Evolutionary conservation across 345 rosid genomes (phyloP).

Genomic region (Acer campestre): DNA sequence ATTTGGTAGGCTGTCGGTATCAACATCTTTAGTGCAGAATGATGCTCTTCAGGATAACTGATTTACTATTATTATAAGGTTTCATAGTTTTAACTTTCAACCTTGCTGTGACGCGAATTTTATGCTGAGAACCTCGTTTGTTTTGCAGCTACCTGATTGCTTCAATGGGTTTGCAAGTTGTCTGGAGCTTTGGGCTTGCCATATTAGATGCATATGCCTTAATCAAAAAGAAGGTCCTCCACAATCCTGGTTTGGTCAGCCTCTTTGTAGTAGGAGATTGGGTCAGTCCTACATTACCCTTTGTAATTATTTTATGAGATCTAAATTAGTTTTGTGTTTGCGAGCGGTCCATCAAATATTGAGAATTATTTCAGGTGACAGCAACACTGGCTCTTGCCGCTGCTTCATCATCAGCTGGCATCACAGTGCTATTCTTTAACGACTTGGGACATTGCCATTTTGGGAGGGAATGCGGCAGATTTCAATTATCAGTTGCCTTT

Average conservation of each 20-base stretch:
- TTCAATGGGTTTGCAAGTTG: slow-evolving; percentile 83
- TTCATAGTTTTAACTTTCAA: background rate
- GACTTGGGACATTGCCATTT: slow-evolving; percentile 55
- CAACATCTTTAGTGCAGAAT: background rate
- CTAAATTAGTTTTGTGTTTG: background rate
- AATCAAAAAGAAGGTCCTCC: slow-evolving; percentile 56
- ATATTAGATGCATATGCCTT: slow-evolving; percentile 60
- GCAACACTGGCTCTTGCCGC: slow-evolving; percentile 69
- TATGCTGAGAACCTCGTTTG: background rate
- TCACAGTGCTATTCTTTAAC: slow-evolving; percentile 54
- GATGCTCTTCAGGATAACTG: background rate
- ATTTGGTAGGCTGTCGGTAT: background rate
- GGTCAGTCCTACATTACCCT: slow-evolving; percentile 44
- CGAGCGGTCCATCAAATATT: background rate
- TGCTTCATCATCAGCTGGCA: slow-evolving; percentile 70
- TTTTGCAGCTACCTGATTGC: slow-evolving; percentile 77
- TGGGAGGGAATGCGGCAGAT: slow-evolving; percentile 56
- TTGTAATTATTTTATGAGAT: background rate
- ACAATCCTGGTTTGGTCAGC: slow-evolving; percentile 55
- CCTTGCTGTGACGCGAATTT: background rate
- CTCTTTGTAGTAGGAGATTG: slow-evolving; percentile 90
- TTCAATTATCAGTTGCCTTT: slow-evolving; percentile 65
- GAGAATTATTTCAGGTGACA: slow-evolving; percentile 54
- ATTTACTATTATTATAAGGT: background rate
- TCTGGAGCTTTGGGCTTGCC: slow-evolving; percentile 88